A percentile compares a stretch with the other conserved stretches of the same genome.
Evolutionary conservation across 75 land plant genomes (phyloP).

Genomic region (Cryptomeria japonica): DNA sequence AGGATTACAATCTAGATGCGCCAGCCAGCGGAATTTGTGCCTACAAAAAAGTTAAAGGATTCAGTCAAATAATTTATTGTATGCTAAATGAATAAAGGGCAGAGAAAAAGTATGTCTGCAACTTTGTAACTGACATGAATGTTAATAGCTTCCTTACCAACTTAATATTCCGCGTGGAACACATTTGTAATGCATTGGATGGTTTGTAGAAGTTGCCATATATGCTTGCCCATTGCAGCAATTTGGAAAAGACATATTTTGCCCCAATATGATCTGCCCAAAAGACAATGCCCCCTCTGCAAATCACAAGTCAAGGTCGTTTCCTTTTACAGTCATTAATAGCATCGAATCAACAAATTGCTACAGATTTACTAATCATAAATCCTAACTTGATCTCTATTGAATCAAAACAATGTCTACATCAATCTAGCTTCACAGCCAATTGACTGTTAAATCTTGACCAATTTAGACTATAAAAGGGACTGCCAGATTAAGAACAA

Average conservation of each 20-base stretch:
- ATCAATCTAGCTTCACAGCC: background rate
- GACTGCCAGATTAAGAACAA: background rate
- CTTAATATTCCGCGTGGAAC: slow-evolving; percentile 14
- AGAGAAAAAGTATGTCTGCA: background rate
- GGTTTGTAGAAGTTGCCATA: slow-evolving; percentile 45
- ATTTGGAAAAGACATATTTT: slow-evolving; percentile 27
- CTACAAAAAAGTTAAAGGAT: background rate
- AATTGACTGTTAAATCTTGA: background rate
- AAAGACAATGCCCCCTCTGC: slow-evolving; percentile 45
- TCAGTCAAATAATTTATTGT: background rate
- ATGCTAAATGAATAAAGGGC: background rate
- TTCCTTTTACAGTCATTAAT: background rate
- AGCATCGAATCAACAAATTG: background rate
- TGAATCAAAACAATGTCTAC: background rate
- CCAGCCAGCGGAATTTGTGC: slow-evolving; percentile 5
- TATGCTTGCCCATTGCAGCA: slow-evolving; percentile 26
- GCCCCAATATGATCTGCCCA: slow-evolving; percentile 49
- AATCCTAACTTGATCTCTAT: background rate
- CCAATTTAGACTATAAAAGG: background rate
- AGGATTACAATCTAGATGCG: slow-evolving; percentile 4
- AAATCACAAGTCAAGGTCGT: background rate
- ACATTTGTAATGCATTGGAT: slow-evolving; percentile 22
- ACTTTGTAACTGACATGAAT: background rate
- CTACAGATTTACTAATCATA: background rate
- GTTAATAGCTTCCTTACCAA: slow-evolving; percentile 15